Conservation (phyloP, 179 eudicot genomes). For the Beta corolliflora region DNA sequence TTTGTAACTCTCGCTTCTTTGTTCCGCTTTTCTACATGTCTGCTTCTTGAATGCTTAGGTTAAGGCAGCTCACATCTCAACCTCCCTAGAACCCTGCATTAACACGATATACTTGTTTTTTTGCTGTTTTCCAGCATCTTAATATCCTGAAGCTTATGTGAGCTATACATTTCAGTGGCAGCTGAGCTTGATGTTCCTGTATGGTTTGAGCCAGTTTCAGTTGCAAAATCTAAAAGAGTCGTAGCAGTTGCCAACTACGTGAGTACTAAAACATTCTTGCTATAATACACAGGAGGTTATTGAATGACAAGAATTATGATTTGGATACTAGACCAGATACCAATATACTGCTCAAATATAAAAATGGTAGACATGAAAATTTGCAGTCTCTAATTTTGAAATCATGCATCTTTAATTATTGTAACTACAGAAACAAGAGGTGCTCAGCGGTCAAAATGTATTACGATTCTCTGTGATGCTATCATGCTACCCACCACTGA, state of each 20-base stretch:
- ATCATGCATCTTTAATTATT: neutral
- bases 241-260: slow-evolving; percentile 70
- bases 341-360: neutral
- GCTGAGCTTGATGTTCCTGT: slow-evolving; percentile 62
- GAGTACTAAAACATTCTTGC: slow-evolving; percentile 39
- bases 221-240: slow-evolving; percentile 75
- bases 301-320: neutral
- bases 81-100: neutral
- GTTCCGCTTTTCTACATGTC: neutral
- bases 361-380: neutral
- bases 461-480: neutral
- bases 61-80: neutral
- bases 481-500: neutral
- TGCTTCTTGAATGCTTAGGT: neutral
- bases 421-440: neutral
- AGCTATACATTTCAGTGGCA: slow-evolving; percentile 60
- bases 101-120: neutral
- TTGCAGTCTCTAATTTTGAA: neutral
- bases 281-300: neutral
- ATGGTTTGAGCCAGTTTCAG: slow-evolving; percentile 99
- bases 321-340: neutral
- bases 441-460: neutral
- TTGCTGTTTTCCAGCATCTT: neutral
- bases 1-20: neutral
- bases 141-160: neutral